A percentile compares a stretch with the other conserved stretches of the same genome.
Evolutionary conservation across 2,329 filamentous ascomycete species (phyloP).

Genomic region (Blumeriella jaapii): DNA sequence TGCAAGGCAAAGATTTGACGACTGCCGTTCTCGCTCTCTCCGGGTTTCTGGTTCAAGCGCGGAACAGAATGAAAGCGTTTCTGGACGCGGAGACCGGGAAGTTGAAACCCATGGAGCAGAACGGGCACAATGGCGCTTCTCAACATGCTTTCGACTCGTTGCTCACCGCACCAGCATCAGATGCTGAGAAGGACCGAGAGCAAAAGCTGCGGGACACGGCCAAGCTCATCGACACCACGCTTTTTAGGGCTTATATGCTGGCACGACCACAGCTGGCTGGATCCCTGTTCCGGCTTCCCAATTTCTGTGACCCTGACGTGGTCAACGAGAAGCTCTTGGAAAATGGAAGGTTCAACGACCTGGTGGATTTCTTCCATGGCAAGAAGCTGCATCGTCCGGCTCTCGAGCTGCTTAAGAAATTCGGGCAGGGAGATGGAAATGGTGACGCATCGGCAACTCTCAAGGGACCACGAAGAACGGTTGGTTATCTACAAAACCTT

Average conservation of each 20-base stretch:
- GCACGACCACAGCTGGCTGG: conserved; percentile 74
- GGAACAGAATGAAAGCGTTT: conserved; percentile 50
- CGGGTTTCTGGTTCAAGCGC: conserved; percentile 78
- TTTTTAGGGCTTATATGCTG: conserved; percentile 94
- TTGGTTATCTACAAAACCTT: conserved; percentile 81
- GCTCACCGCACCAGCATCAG: conserved; percentile 33
- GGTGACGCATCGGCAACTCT: conserved; percentile 44
- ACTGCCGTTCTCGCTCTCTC: conserved; percentile 73
- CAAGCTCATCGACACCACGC: conserved; percentile 78
- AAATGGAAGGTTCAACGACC: conserved; percentile 76
- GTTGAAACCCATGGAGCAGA: conserved; percentile 37
- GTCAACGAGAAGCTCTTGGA: conserved; percentile 89
- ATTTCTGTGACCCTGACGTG: conserved; percentile 92
- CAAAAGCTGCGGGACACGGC: conserved; percentile 65
- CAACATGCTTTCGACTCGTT: conserved; percentile 45
- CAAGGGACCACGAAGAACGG: conserved; percentile 71
- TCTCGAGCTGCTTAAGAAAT: conserved; percentile 68
- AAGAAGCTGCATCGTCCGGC: conserved; percentile 88
- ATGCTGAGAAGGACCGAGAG: conserved; percentile 47
- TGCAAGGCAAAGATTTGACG: conserved; percentile 74
- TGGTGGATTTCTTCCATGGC: conserved; percentile 95
- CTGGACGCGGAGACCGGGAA: conserved; percentile 52
- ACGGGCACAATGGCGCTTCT: conserved; percentile 30
- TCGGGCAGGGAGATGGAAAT: conserved; percentile 50
- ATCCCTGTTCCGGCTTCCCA: conserved; percentile 86